Percentiles rank a stretch among this genome's conserved stretches.
These are phyloP conservation scores for Podospora pseudocomata DNA, from an alignment of 495 filamentous ascomycete species.

Conservation along the genomic window DNA sequence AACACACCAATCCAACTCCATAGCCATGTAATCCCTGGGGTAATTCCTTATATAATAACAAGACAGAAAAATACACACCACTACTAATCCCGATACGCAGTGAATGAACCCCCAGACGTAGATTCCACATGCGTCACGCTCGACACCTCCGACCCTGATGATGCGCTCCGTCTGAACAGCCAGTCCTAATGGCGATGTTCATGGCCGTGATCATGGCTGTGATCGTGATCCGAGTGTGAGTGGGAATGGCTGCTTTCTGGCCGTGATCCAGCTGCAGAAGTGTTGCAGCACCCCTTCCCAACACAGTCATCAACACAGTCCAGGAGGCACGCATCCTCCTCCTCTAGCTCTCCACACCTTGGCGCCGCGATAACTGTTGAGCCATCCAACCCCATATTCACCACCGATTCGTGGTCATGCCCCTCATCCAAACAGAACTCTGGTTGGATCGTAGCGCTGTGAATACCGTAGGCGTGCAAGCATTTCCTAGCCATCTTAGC, in stretches of 20 bases:
- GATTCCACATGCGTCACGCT: not conserved
- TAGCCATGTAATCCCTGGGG: not conserved
- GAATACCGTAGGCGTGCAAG: conserved; percentile 92
- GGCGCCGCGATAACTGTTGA: conserved; percentile 41
- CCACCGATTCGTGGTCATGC: conserved; percentile 35
- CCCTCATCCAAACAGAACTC: conserved; percentile 71
- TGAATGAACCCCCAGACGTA: not conserved
- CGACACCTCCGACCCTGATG: not conserved
- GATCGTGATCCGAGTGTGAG: conserved; percentile 13
- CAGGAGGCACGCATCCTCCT: conserved; percentile 66
- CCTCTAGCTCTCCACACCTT: conserved; percentile 51
- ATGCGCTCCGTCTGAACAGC: not conserved
- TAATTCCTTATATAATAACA: not conserved
- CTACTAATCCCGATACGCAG: not conserved
- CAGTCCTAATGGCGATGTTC: conserved; percentile 5
- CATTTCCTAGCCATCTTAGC: conserved; percentile 75
- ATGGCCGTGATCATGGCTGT: conserved; percentile 5
- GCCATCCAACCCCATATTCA: conserved; percentile 34
- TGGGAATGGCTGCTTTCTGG: conserved; percentile 29
- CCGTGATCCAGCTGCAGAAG: conserved; percentile 20
- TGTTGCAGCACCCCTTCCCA: conserved; percentile 65
- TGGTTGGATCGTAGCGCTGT: conserved; percentile 96
- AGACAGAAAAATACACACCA: not conserved
- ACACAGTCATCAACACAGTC: conserved; percentile 84
- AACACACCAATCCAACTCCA: not conserved